phyloP scores from a whole-genome alignment of 108 stramenopile genomes.

The Fragilariopsis cylindrus region DNA sequence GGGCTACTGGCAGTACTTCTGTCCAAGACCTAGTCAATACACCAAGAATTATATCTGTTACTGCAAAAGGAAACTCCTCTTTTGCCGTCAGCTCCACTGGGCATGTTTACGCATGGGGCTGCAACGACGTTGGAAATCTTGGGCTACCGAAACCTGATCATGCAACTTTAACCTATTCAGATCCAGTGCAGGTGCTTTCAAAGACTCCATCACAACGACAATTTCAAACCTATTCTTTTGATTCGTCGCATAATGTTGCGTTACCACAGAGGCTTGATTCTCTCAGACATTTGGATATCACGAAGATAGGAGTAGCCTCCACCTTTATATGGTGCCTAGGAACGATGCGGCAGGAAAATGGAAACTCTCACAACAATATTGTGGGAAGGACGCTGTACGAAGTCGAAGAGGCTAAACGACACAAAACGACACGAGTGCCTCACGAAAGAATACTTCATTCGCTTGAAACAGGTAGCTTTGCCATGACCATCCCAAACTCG shows the following conservation, averaged over 20 bases:
- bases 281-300: conserved; percentile 39
- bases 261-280: conserved; percentile 65
- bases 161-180: conserved; percentile 10
- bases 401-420: conserved; percentile 32
- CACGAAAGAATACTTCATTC: neutral
- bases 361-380: neutral
- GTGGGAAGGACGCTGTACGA: conserved; percentile 43
- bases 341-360: conserved; percentile 10
- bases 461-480: neutral
- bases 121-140: conserved; percentile 66
- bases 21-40: conserved; percentile 16
- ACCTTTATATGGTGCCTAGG: conserved; percentile 41
- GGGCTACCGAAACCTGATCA: conserved; percentile 54
- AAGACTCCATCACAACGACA: conserved; percentile 30
- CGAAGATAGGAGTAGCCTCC: conserved; percentile 26
- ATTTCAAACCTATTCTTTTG: conserved; percentile 51
- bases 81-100: conserved; percentile 69
- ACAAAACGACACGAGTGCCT: conserved; percentile 15
- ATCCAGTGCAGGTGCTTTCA: conserved; percentile 14
- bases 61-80: conserved; percentile 73
- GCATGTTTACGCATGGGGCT: conserved; percentile 84
- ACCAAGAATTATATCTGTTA: conserved; percentile 59
- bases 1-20: neutral
- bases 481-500: neutral
- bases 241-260: conserved; percentile 70